Evolutionary conservation across 2,329 filamentous ascomycete species (phyloP).

Genomic region (Parastagonospora avenae): DNA sequence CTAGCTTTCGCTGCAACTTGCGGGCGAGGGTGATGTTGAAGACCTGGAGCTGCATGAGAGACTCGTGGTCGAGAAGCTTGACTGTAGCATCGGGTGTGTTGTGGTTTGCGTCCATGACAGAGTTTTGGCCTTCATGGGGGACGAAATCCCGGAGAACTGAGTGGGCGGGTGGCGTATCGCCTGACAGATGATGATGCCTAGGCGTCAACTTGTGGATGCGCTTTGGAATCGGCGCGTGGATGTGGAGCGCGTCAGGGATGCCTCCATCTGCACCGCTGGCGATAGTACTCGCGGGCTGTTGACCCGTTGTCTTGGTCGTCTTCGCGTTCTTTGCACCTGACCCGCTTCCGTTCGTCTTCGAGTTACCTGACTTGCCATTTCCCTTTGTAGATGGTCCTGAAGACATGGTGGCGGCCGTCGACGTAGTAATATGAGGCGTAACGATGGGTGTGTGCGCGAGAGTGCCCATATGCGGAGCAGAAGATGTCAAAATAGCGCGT

Average conservation of each 20-base stretch:
- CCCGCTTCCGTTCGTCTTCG: neutral
- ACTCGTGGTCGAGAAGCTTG: neutral
- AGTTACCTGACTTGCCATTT: neutral
- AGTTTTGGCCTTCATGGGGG: neutral
- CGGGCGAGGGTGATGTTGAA: neutral
- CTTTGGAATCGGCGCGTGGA: too few relatives aligned
- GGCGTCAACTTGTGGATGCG: too few relatives aligned
- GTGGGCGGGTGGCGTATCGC: too few relatives aligned
- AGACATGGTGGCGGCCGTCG: neutral
- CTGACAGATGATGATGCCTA: neutral
- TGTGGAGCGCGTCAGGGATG: too few relatives aligned
- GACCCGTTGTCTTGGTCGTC: too few relatives aligned
- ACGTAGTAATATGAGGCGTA: neutral
- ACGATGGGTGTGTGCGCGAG: neutral
- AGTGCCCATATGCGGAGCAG: neutral
- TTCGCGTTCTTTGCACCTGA: neutral
- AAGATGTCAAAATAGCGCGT: neutral
- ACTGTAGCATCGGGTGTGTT: neutral
- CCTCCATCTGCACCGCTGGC: too few relatives aligned
- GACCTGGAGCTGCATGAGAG: neutral
- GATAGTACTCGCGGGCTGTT: too few relatives aligned
- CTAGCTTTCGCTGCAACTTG: neutral
- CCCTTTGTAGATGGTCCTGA: neutral
- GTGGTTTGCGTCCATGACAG: neutral
- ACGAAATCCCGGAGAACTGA: neutral